These are phyloP conservation scores for Sporothrix variecibatus DNA, from an alignment of 2,329 filamentous ascomycete species.

Conservation along the genomic window DNA sequence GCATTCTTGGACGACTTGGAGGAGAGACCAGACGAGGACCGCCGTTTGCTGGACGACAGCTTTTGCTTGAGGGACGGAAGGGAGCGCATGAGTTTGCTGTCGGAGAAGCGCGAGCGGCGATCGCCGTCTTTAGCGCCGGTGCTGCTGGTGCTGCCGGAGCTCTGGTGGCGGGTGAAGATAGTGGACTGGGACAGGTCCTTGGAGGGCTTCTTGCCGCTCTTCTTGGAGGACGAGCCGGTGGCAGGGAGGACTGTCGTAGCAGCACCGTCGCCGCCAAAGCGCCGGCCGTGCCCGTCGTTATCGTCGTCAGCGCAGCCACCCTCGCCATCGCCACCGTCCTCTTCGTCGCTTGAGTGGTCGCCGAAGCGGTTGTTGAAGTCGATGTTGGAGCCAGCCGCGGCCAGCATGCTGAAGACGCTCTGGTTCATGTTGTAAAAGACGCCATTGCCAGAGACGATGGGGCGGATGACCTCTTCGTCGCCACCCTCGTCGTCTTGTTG, in stretches of 20 bases:
- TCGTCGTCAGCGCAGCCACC: constrained; percentile 36
- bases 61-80: constrained; percentile 58
- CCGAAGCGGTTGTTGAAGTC: constrained; percentile 83
- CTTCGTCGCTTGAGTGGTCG: constrained; percentile 77
- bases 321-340: constrained; percentile 51
- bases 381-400: constrained; percentile 78
- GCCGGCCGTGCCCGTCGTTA: constrained; percentile 43
- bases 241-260: constrained; percentile 14
- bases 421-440: constrained; percentile 81
- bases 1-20: constrained; percentile 36
- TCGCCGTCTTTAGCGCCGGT: constrained; percentile 32
- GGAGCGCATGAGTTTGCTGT: constrained; percentile 66
- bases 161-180: constrained; percentile 37
- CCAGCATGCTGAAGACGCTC: constrained; percentile 90
- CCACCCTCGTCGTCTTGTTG: constrained; percentile 50
- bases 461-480: constrained; percentile 51
- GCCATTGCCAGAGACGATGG: constrained; percentile 47
- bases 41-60: constrained; percentile 43
- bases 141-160: constrained; percentile 37
- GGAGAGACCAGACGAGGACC: constrained; percentile 28
- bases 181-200: constrained; percentile 43
- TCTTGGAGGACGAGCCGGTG: not conserved
- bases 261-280: constrained; percentile 32
- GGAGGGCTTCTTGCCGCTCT: constrained; percentile 20
- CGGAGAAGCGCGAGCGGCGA: constrained; percentile 63